A percentile compares a stretch with the other conserved stretches of the same genome.
Conservation (phyloP, 2,329 filamentous ascomycete genomes). For the Fusarium nygamai region DNA sequence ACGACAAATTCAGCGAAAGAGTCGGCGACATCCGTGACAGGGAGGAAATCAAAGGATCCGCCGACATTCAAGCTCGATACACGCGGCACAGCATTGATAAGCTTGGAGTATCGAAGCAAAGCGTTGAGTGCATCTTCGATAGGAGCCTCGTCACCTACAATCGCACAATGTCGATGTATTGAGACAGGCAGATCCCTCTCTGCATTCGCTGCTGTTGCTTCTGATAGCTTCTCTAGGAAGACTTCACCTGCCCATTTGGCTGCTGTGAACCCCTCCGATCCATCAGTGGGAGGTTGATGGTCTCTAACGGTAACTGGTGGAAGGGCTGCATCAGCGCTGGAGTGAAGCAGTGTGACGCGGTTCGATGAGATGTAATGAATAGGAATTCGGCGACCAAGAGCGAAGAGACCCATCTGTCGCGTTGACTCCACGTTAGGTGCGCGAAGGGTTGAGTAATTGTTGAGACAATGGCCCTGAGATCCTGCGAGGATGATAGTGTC, state of each 20-base stretch:
- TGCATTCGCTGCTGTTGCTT: accelerated
- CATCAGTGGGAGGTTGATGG: not conserved
- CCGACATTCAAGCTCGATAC: not conserved
- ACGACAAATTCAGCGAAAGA: not conserved
- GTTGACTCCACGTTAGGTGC: not conserved
- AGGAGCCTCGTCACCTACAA: not conserved
- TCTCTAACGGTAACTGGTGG: not conserved
- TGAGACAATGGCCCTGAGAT: not conserved
- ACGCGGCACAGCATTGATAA: not conserved
- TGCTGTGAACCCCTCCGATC: not conserved
- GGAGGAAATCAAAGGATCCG: not conserved
- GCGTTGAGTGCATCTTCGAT: constrained; percentile 1
- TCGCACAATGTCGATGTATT: not conserved
- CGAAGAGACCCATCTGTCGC: not conserved
- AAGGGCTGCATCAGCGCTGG: not conserved
- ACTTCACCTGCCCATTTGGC: not conserved
- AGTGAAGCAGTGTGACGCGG: not conserved
- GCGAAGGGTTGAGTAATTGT: not conserved
- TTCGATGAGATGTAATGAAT: not conserved
- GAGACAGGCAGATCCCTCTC: not conserved
- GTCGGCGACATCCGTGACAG: not conserved
- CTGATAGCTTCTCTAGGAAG: not conserved
- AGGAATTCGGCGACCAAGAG: not conserved
- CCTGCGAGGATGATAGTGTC: not conserved
- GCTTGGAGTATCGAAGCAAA: not conserved